These are phyloP conservation scores for Ophiostoma montium DNA, from an alignment of 2,329 filamentous ascomycete genomes.

Conservation along the genomic window DNA sequence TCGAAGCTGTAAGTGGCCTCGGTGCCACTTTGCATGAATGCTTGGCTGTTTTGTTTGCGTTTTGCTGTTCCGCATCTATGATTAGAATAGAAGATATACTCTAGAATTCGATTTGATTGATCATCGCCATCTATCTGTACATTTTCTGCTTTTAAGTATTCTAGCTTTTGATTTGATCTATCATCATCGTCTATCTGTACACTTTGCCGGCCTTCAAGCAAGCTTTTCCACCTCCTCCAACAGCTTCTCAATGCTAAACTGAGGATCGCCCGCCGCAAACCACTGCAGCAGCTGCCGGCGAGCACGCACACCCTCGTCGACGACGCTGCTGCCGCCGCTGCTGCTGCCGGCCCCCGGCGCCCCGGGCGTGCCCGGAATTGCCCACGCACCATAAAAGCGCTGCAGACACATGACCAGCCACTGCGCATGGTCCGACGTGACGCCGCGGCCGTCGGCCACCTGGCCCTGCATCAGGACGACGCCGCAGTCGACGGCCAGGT, in stretches of 20 bases:
- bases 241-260: constrained; percentile 72
- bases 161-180: neutral
- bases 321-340: constrained; percentile 21
- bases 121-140: neutral
- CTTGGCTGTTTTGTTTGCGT: no score
- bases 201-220: constrained; percentile 22
- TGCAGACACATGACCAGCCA: constrained; percentile 90
- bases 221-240: constrained; percentile 82
- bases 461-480: constrained; percentile 77
- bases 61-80: neutral
- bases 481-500: constrained; percentile 59
- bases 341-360: constrained; percentile 14
- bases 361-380: constrained; percentile 17
- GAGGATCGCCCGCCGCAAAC: constrained; percentile 65
- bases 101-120: neutral
- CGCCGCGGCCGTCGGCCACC: constrained; percentile 61
- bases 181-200: neutral
- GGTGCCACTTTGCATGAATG: no score
- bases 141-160: neutral
- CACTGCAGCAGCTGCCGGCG: constrained; percentile 62
- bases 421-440: constrained; percentile 67
- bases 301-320: constrained; percentile 42
- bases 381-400: constrained; percentile 71
- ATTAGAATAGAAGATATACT: neutral
- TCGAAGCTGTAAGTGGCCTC: constrained; percentile 29